Conservation (phyloP, 106 monocot species). For the Acanthochlamys bracteata region DNA sequence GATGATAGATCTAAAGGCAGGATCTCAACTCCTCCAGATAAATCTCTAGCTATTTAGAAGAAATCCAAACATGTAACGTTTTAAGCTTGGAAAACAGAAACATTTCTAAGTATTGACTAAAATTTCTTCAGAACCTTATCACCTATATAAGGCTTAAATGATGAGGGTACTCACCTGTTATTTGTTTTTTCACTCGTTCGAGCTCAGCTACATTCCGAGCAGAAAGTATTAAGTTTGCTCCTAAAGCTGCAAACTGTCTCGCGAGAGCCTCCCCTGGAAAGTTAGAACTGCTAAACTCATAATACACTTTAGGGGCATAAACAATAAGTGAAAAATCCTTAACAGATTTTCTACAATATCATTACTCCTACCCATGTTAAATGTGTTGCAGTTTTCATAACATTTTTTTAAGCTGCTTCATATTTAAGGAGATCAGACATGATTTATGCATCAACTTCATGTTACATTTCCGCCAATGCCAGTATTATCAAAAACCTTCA, state of each 20-base stretch:
- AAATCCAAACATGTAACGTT: neutral
- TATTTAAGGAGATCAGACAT: too few relatives aligned
- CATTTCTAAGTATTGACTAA: neutral
- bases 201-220: conserved; percentile 73
- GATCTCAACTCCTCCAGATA: conserved; percentile 46
- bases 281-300: neutral
- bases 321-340: too few relatives aligned
- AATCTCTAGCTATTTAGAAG: conserved; percentile 41
- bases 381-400: too few relatives aligned
- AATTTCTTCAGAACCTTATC: neutral
- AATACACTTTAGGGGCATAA: neutral
- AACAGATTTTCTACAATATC: too few relatives aligned
- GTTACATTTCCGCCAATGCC: too few relatives aligned
- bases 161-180: conserved; percentile 28
- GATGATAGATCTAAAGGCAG: conserved; percentile 80
- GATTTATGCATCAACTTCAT: too few relatives aligned
- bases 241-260: conserved; percentile 60
- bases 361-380: too few relatives aligned
- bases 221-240: conserved; percentile 84
- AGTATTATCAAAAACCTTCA: too few relatives aligned
- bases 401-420: too few relatives aligned
- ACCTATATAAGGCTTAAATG: neutral
- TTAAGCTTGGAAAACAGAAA: neutral
- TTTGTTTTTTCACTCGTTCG: conserved; percentile 71
- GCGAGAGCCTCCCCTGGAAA: conserved; percentile 68